Percentiles rank a stretch among this genome's conserved stretches.
These are phyloP conservation scores for Solanum etuberosum DNA, from an alignment of 257 asterid species.

Conservation along the genomic window DNA sequence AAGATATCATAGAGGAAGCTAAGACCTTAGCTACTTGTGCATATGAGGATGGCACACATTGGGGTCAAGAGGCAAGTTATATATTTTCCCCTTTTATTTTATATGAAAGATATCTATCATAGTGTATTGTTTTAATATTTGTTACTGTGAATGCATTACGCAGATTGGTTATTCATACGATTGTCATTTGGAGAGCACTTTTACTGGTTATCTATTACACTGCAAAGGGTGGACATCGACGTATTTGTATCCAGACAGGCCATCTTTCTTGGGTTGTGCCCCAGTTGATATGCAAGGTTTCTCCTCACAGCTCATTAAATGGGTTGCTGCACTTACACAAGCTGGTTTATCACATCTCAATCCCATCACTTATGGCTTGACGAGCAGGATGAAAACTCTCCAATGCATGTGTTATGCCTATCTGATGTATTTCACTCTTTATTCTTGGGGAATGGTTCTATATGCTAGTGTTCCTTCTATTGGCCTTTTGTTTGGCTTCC, in stretches of 20 bases:
- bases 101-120: too few species aligned
- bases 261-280: constrained; percentile 5
- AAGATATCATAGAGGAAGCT: not conserved
- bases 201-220: not conserved
- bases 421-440: not conserved
- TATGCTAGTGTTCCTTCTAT: not conserved
- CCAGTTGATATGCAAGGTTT: not conserved
- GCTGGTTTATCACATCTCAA: constrained; percentile 1
- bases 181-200: constrained; percentile 51
- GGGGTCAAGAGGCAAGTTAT: constrained; percentile 11
- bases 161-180: constrained; percentile 75
- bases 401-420: constrained; percentile 4
- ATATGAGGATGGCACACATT: not conserved
- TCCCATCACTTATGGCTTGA: not conserved
- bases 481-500: not conserved
- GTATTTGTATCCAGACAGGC: not conserved
- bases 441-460: not conserved
- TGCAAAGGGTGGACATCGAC: constrained; percentile 5
- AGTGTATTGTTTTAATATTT: too few species aligned
- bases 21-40: not conserved
- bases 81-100: too few species aligned
- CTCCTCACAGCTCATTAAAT: not conserved
- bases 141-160: not conserved
- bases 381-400: not conserved
- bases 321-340: constrained; percentile 3